Evolutionary conservation across 805 yeast genomes (phyloP).

Genomic region (Candida argentea): DNA sequence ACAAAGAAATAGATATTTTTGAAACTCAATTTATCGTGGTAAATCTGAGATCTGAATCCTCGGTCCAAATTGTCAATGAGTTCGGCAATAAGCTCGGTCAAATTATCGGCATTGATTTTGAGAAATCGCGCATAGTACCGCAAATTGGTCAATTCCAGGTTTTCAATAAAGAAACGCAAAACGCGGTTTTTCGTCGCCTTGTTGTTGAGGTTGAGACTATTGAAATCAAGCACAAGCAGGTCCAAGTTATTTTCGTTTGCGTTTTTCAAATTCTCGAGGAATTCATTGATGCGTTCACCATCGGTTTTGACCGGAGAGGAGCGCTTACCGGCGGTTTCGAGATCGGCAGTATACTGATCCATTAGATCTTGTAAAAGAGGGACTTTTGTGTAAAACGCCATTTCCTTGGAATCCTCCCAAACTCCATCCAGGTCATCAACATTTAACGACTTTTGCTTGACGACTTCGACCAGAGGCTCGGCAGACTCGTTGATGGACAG

Average conservation of each 20-base stretch:
- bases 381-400: constrained; percentile 50
- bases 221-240: constrained; percentile 35
- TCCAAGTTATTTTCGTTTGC: constrained; percentile 42
- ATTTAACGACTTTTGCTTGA: constrained; percentile 11
- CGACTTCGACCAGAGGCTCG: constrained; percentile 12
- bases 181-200: constrained; percentile 64
- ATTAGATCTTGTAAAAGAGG: constrained; percentile 32
- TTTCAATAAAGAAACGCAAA: constrained; percentile 42
- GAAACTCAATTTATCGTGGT: constrained; percentile 42
- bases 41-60: constrained; percentile 50
- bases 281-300: constrained; percentile 32
- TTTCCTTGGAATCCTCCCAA: constrained; percentile 64
- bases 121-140: constrained; percentile 57
- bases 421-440: constrained; percentile 17
- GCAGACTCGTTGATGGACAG: constrained; percentile 6
- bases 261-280: constrained; percentile 33
- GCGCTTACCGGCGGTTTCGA: background rate
- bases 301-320: constrained; percentile 12
- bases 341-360: background rate
- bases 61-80: constrained; percentile 45
- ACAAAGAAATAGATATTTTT: constrained; percentile 52
- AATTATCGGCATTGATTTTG: constrained; percentile 41
- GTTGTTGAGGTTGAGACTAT: constrained; percentile 46
- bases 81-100: constrained; percentile 43
- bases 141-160: constrained; percentile 34